Conservation (phyloP, 2,329 filamentous ascomycete species). For the Diaporthe aspalathi region DNA sequence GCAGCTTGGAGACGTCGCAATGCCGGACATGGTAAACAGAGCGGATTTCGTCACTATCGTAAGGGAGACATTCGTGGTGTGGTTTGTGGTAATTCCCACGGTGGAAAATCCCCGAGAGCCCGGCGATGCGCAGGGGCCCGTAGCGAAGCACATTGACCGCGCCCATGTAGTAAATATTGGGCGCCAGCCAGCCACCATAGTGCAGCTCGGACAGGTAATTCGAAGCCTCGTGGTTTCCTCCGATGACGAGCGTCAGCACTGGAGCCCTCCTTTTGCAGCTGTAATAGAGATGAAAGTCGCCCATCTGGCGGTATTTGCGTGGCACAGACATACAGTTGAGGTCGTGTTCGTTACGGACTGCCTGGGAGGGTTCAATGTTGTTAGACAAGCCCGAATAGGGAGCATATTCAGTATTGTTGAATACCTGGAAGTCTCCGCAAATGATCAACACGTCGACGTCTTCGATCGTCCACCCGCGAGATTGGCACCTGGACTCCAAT, state of each 20-base stretch:
- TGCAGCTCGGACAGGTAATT: slow-evolving; percentile 14
- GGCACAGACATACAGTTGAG: slow-evolving; percentile 20
- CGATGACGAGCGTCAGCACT: slow-evolving; percentile 14
- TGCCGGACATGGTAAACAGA: slow-evolving; percentile 9
- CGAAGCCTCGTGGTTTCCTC: slow-evolving; percentile 14
- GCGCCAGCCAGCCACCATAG: slow-evolving; percentile 17
- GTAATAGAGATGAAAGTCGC: slow-evolving; percentile 19
- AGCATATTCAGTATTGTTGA: not conserved
- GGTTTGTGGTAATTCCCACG: not conserved
- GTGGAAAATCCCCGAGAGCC: slow-evolving; percentile 16
- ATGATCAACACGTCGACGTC: slow-evolving; percentile 11
- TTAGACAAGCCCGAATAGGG: not conserved
- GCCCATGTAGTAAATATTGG: slow-evolving; percentile 9
- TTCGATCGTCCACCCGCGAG: slow-evolving; percentile 12
- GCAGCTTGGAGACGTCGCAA: slow-evolving; percentile 18
- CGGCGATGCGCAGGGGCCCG: slow-evolving; percentile 12
- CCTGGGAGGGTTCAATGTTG: not conserved
- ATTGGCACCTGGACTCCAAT: slow-evolving; percentile 8
- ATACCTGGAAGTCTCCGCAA: slow-evolving; percentile 14
- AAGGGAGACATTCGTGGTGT: slow-evolving; percentile 20
- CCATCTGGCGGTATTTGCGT: slow-evolving; percentile 9
- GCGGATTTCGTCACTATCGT: slow-evolving; percentile 17
- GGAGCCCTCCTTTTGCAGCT: slow-evolving; percentile 11
- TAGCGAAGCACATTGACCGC: slow-evolving; percentile 8
- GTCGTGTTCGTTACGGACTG: slow-evolving; percentile 14